phyloP scores from a whole-genome alignment of 768 basidiomycete genomes.

The Phlegmacium glaucopus region DNA sequence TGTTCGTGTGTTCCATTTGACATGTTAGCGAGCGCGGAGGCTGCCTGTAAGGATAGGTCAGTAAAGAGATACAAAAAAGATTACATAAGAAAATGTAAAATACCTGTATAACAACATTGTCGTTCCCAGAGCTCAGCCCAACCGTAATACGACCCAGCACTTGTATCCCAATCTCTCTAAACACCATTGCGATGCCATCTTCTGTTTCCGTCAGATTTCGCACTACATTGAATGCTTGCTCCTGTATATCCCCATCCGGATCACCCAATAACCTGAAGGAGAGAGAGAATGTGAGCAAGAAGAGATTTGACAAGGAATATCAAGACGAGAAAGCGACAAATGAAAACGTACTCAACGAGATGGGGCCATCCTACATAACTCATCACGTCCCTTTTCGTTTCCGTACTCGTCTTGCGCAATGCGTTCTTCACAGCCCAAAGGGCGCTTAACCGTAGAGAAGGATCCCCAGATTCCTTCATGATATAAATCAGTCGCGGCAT shows the following conservation, averaged over 20 bases:
- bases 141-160: constrained; percentile 44
- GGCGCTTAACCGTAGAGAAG: constrained; percentile 59
- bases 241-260: constrained; percentile 52
- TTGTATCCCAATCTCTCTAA: constrained; percentile 43
- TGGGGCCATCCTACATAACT: constrained; percentile 61
- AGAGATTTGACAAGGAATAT: neutral
- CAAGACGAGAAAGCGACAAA: neutral
- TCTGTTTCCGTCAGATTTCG: constrained; percentile 67
- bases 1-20: constrained; percentile 53
- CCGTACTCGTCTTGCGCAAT: constrained; percentile 57
- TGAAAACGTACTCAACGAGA: constrained; percentile 47
- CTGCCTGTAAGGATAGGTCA: constrained; percentile 32
- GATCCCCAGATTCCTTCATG: constrained; percentile 45
- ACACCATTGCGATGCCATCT: constrained; percentile 60
- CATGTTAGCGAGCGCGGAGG: constrained; percentile 64
- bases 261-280: constrained; percentile 50
- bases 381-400: constrained; percentile 67
- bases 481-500: constrained; percentile 63
- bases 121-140: constrained; percentile 48
- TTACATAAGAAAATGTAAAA: neutral
- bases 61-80: neutral
- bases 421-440: constrained; percentile 90
- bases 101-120: constrained; percentile 55
- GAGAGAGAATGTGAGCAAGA: neutral
- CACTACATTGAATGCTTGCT: constrained; percentile 67